A percentile compares a stretch with the other conserved stretches of the same genome.
Conservation (phyloP, 1,139 yeast species). For the Kodamaea derodonti region DNA sequence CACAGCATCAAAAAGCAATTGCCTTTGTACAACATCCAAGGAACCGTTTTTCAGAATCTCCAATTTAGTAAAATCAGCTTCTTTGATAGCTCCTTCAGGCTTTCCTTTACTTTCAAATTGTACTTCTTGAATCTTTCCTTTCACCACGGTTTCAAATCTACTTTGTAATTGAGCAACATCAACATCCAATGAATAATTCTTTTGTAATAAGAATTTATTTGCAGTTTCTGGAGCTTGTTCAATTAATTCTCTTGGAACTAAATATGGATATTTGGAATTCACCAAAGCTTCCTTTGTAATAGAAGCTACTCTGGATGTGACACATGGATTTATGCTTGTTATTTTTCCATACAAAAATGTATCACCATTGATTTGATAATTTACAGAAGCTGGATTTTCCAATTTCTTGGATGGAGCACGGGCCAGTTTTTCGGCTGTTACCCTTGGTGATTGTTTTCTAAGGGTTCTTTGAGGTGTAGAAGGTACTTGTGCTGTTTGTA, state of each 20-base stretch:
- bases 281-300: constrained; percentile 38
- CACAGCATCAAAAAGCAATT: constrained; percentile 26
- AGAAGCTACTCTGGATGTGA: constrained; percentile 39
- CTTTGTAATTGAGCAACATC: constrained; percentile 21
- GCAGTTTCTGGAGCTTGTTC: constrained; percentile 23
- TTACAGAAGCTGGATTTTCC: constrained; percentile 14
- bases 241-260: constrained; percentile 35
- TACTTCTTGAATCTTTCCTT: constrained; percentile 27
- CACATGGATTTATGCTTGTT: constrained; percentile 27
- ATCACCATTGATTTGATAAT: constrained; percentile 25
- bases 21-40: constrained; percentile 26
- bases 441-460: constrained; percentile 1
- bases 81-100: constrained; percentile 1
- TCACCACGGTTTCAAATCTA: constrained; percentile 30
- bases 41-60: constrained; percentile 32
- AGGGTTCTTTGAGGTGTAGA: not conserved
- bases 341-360: constrained; percentile 40
- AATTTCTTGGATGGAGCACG: constrained; percentile 12
- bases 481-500: not conserved
- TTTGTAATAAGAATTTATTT: constrained; percentile 35
- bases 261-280: constrained; percentile 42
- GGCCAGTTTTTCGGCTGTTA: not conserved
- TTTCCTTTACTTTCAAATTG: constrained; percentile 9
- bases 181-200: constrained; percentile 27
- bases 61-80: constrained; percentile 17